A percentile compares a stretch with the other conserved stretches of the same genome.
Evolutionary conservation across 2,329 filamentous ascomycete genomes (phyloP).

Genomic region (Colletotrichum agaves): DNA sequence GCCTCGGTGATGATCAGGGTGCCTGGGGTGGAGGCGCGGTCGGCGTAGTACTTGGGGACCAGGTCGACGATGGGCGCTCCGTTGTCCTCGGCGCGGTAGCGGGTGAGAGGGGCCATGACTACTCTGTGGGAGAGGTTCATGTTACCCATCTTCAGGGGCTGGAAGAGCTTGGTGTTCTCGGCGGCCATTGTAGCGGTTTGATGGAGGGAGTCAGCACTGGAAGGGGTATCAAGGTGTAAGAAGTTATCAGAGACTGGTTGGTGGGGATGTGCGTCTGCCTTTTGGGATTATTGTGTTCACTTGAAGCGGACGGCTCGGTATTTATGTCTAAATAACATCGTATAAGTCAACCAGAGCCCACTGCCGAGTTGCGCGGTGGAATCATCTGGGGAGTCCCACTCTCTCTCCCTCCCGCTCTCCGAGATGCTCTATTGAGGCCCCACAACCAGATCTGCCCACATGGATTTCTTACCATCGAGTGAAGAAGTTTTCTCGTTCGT

Average conservation of each 20-base stretch:
- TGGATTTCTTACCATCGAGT: conserved; percentile 11
- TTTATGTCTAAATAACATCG: conserved; percentile 20
- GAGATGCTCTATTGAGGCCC: conserved; percentile 6
- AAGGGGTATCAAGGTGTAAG: background rate
- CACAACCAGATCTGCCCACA: conserved; percentile 19
- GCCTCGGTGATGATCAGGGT: conserved; percentile 47
- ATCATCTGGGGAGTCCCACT: conserved; percentile 36
- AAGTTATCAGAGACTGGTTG: background rate
- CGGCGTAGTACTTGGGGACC: conserved; percentile 45
- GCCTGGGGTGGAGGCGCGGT: conserved; percentile 56
- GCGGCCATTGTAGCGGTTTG: conserved; percentile 29
- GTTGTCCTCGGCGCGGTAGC: conserved; percentile 59
- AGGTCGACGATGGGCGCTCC: conserved; percentile 42
- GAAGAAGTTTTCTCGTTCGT: conserved; percentile 15
- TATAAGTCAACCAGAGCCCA: conserved; percentile 24
- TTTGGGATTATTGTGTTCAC: background rate
- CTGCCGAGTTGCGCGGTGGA: conserved; percentile 11
- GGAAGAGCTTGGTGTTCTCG: conserved; percentile 50
- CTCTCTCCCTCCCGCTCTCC: background rate
- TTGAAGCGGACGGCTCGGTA: conserved; percentile 24
- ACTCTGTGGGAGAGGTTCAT: conserved; percentile 55
- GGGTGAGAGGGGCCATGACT: conserved; percentile 68
- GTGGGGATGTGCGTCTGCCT: conserved; percentile 11
- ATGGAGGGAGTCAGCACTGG: background rate
- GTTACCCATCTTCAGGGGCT: conserved; percentile 54